phyloP scores from a whole-genome alignment of 352 stramenopile species.

The Phytophthora pistaciae region DNA sequence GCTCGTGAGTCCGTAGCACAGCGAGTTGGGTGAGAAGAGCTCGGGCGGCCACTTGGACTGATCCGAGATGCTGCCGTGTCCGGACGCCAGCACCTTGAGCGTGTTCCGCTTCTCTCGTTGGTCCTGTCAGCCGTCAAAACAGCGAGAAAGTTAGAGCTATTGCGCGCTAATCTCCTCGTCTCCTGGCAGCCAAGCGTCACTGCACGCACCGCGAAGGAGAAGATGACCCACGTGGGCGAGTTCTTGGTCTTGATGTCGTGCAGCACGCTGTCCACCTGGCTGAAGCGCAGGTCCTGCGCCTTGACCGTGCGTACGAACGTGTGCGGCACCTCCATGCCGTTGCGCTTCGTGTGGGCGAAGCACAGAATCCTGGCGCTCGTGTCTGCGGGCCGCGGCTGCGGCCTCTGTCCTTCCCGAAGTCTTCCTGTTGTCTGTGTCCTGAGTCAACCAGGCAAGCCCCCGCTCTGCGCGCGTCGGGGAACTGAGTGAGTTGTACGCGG shows the following conservation, averaged over 20 bases:
- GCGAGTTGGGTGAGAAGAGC: constrained; percentile 79
- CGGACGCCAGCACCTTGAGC: constrained; percentile 76
- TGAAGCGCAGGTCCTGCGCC: constrained; percentile 80
- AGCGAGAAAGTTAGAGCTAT: background rate
- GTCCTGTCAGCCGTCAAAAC: constrained; percentile 51
- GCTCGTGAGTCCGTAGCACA: constrained; percentile 86
- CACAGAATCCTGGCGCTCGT: constrained; percentile 47
- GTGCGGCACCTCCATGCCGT: constrained; percentile 70
- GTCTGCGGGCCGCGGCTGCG: constrained; percentile 16
- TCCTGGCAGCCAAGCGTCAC: background rate
- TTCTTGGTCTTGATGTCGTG: constrained; percentile 72
- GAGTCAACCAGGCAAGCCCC: background rate
- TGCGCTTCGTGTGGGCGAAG: constrained; percentile 46
- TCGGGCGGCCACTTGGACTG: constrained; percentile 75
- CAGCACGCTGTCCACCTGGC: constrained; percentile 79
- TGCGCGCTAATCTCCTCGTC: background rate
- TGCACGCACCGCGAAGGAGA: constrained; percentile 74
- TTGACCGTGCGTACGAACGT: constrained; percentile 89
- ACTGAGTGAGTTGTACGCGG: background rate
- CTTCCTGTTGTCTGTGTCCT: constrained; percentile 1
- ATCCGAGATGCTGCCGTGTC: constrained; percentile 75
- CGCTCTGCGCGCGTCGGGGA: background rate
- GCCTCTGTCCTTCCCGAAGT: constrained; percentile 12
- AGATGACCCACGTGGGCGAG: constrained; percentile 76
- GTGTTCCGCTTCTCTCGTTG: constrained; percentile 84